A percentile compares a stretch with the other conserved stretches of the same genome.
These are phyloP conservation scores for Ascochyta lentis DNA, from an alignment of 2,329 filamentous ascomycete species.

Conservation along the genomic window DNA sequence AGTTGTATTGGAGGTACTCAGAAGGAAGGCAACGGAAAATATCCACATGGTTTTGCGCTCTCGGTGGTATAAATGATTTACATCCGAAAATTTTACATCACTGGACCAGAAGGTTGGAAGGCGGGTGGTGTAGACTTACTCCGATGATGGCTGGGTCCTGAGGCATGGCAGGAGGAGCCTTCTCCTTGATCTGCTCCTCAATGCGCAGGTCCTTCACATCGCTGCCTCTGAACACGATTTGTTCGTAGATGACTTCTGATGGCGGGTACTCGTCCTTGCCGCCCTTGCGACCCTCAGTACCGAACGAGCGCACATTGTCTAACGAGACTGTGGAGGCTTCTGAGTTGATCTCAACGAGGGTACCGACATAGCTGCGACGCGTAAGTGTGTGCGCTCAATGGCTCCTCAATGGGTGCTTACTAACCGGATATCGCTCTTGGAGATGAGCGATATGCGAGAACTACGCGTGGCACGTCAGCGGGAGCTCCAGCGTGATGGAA, in stretches of 20 bases:
- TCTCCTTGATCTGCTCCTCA: conserved; percentile 76
- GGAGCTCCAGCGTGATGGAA: conserved; percentile 44
- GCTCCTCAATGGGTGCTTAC: conserved; percentile 43
- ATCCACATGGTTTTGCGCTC: conserved; percentile 96
- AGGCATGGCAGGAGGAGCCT: conserved; percentile 78
- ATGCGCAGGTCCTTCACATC: conserved; percentile 98
- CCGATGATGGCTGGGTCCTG: conserved; percentile 96
- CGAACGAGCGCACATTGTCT: conserved; percentile 93
- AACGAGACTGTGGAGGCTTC: conserved; percentile 96
- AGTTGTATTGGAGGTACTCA: conserved; percentile 62
- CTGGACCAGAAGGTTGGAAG: conserved; percentile 49
- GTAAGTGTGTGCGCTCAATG: conserved; percentile 28
- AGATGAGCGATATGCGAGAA: conserved; percentile 94
- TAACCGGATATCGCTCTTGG: conserved; percentile 95
- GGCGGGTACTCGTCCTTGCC: conserved; percentile 82
- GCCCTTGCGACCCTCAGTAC: conserved; percentile 88
- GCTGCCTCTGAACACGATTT: conserved; percentile 97
- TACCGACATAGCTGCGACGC: conserved; percentile 81
- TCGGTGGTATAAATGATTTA: conserved; percentile 86
- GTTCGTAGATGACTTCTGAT: conserved; percentile 92
- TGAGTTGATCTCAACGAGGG: conserved; percentile 96
- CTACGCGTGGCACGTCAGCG: conserved; percentile 57
- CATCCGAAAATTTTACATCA: conserved; percentile 99
- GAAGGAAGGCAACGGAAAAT: conserved; percentile 99
- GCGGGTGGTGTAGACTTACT: conserved; percentile 69